phyloP scores from a whole-genome alignment of 352 stramenopile genomes.

The Pythium brachiatum region DNA sequence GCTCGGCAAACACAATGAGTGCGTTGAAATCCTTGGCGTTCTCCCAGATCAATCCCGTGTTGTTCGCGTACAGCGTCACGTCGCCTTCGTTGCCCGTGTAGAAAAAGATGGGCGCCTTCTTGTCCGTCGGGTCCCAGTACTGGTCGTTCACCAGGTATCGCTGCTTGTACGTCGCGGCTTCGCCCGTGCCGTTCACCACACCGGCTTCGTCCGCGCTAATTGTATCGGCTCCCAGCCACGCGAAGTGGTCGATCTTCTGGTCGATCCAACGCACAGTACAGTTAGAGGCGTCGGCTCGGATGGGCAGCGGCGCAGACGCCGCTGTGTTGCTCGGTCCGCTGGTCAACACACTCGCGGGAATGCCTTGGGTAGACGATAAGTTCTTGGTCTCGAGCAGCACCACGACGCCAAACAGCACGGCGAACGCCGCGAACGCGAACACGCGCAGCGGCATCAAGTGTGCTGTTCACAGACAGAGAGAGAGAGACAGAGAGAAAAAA shows the following conservation, averaged over 20 bases:
- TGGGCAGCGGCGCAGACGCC: neutral
- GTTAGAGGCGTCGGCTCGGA: conserved; percentile 57
- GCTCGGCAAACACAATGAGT: conserved; percentile 93
- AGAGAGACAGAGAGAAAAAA: conserved; percentile 6
- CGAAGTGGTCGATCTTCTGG: conserved; percentile 90
- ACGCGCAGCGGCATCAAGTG: conserved; percentile 44
- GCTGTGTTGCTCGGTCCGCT: conserved; percentile 6
- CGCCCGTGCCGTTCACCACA: conserved; percentile 16
- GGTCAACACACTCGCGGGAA: conserved; percentile 39
- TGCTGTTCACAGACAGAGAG: neutral
- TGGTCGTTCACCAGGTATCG: conserved; percentile 89
- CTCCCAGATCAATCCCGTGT: conserved; percentile 95
- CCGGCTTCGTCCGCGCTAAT: conserved; percentile 16
- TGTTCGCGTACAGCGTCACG: conserved; percentile 92
- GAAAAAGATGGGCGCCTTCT: conserved; percentile 88
- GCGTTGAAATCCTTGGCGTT: conserved; percentile 87
- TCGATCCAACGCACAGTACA: conserved; percentile 86
- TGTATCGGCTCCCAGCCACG: conserved; percentile 37
- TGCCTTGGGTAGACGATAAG: conserved; percentile 39
- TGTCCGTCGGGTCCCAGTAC: conserved; percentile 67
- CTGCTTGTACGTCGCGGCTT: conserved; percentile 71
- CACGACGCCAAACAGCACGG: conserved; percentile 55
- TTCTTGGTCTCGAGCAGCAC: conserved; percentile 74
- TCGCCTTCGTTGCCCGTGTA: conserved; percentile 95
- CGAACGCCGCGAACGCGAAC: conserved; percentile 40